These are phyloP conservation scores for Stemphylium vesicarium DNA, from an alignment of 2,329 filamentous ascomycete species.

Conservation along the genomic window DNA sequence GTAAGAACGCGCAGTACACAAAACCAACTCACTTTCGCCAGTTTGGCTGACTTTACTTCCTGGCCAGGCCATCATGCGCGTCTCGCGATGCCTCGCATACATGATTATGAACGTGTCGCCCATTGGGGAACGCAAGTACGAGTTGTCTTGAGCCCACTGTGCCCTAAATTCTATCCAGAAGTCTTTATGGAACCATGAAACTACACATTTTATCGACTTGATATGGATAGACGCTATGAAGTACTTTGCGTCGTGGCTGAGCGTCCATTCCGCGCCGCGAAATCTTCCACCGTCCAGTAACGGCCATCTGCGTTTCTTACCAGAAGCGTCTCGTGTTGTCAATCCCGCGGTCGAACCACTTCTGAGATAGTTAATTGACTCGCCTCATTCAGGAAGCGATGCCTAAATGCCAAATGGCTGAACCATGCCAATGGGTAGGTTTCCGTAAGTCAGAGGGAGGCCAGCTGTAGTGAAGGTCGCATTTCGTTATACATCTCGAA, in stretches of 20 bases:
- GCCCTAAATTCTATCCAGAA: conserved; percentile 12
- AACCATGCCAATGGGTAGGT: too few relatives aligned
- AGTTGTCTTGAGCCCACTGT: conserved; percentile 2
- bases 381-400: too few relatives aligned
- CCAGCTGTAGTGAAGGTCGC: too few relatives aligned
- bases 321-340: background rate
- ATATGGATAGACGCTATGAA: conserved; percentile 16
- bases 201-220: conserved; percentile 23
- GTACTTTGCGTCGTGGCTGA: background rate
- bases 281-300: background rate
- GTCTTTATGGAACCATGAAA: conserved; percentile 22
- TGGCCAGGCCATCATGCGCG: too few relatives aligned
- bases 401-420: too few relatives aligned
- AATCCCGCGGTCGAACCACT: background rate
- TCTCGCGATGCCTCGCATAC: conserved; percentile 9
- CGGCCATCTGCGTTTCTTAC: background rate
- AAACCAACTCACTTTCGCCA: too few relatives aligned
- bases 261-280: conserved; percentile 11
- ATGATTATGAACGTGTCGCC: conserved; percentile 18
- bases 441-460: too few relatives aligned
- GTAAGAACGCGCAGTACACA: too few relatives aligned
- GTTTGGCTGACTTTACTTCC: too few relatives aligned
- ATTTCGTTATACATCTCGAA: too few relatives aligned
- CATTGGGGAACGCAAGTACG: conserved; percentile 10
- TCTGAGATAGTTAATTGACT: too few relatives aligned